Evolutionary conservation across 805 yeast species (phyloP).

Genomic region (Yamadazyma sp.): DNA sequence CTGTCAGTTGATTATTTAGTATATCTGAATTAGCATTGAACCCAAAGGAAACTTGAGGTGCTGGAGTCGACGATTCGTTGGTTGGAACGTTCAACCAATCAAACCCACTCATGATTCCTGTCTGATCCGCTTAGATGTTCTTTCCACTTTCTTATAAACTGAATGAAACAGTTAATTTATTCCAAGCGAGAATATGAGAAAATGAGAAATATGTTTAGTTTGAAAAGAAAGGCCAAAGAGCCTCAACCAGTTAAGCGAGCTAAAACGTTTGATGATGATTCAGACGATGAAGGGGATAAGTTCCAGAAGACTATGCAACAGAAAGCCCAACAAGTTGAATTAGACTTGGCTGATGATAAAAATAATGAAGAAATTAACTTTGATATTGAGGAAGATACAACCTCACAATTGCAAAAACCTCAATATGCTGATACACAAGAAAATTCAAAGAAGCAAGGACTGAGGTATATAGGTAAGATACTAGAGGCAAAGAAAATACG

Average conservation of each 20-base stretch:
- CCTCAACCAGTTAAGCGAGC: not conserved
- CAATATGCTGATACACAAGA: conserved; percentile 41
- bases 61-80: conserved; percentile 24
- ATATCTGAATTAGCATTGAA: not conserved
- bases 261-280: not conserved
- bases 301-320: not conserved
- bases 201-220: not conserved
- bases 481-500: conserved; percentile 16
- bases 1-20: conserved; percentile 1
- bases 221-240: not conserved
- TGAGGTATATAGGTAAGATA: not conserved
- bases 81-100: conserved; percentile 46
- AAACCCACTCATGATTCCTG: conserved; percentile 35
- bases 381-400: too few species aligned
- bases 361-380: too few species aligned
- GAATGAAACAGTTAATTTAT: too few species aligned
- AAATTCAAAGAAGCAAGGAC: too few species aligned
- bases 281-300: not conserved
- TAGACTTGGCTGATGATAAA: too few species aligned
- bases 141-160: too few species aligned
- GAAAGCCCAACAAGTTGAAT: not conserved
- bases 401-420: conserved; percentile 23
- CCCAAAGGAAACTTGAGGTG: conserved; percentile 55
- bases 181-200: too few species aligned
- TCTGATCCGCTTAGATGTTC: too few species aligned